These are phyloP conservation scores for Fusarium coicis DNA, from an alignment of 2,329 filamentous ascomycete species.

Conservation along the genomic window DNA sequence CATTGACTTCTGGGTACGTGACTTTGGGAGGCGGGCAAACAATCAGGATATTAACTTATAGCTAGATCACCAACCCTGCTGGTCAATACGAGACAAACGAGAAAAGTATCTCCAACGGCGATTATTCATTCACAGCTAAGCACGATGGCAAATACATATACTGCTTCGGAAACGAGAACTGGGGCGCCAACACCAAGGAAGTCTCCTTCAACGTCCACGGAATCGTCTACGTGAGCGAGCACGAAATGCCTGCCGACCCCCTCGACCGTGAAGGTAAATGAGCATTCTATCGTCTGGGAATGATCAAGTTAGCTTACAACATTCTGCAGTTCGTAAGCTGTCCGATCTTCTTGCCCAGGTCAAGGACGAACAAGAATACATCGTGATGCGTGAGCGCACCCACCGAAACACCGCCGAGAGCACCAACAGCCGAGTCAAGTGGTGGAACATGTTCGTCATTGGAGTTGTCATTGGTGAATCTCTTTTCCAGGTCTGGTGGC, in stretches of 20 bases:
- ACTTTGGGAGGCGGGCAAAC: neutral
- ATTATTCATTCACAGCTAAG: slow-evolving; percentile 89
- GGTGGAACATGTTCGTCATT: slow-evolving; percentile 99
- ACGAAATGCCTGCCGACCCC: slow-evolving; percentile 84
- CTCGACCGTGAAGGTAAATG: slow-evolving; percentile 86
- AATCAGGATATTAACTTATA: slow-evolving; percentile 27
- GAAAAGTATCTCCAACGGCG: slow-evolving; percentile 85
- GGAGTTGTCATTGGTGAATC: slow-evolving; percentile 89
- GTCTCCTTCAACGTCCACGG: slow-evolving; percentile 99
- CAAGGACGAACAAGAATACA: slow-evolving; percentile 98
- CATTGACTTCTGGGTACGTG: slow-evolving; percentile 94
- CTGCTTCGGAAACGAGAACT: slow-evolving; percentile 99
- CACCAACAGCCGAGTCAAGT: slow-evolving; percentile 97
- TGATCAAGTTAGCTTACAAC: neutral
- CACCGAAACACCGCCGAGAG: slow-evolving; percentile 99
- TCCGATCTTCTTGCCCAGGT: slow-evolving; percentile 89
- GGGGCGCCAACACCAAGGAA: slow-evolving; percentile 95
- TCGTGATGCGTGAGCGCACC: slow-evolving; percentile 92
- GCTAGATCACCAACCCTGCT: slow-evolving; percentile 80
- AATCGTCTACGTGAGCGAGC: slow-evolving; percentile 94
- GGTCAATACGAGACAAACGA: slow-evolving; percentile 83
- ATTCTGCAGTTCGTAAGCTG: slow-evolving; percentile 75
- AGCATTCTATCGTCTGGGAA: neutral
- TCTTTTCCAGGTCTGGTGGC: slow-evolving; percentile 99
- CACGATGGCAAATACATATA: slow-evolving; percentile 91